Conservation (phyloP, 192 early-diverging fungal species). For the Coemansia sp. region DNA sequence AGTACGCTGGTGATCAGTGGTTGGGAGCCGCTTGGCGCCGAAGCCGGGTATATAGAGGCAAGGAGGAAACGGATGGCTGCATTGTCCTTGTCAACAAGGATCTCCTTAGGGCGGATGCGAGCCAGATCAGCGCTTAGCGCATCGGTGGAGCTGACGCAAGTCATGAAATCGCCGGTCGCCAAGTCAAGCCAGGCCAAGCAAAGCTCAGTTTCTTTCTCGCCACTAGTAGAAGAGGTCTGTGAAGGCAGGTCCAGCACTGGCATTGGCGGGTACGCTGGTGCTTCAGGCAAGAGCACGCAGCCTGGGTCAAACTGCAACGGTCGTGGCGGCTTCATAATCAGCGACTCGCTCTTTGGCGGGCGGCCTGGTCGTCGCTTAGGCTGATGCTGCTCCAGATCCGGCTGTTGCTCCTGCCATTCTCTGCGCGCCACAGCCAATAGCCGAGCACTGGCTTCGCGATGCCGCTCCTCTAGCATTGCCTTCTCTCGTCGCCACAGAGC, state of each 20-base stretch:
- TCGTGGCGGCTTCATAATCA: constrained; percentile 14
- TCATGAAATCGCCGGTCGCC: constrained; percentile 86
- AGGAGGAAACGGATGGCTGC: constrained; percentile 1
- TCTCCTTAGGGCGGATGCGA: constrained; percentile 85
- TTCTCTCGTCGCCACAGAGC: constrained; percentile 10
- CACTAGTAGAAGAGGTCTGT: not conserved
- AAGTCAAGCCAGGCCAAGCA: constrained; percentile 93
- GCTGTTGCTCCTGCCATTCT: constrained; percentile 3
- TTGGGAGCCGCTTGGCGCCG: not conserved
- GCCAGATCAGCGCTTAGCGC: constrained; percentile 70
- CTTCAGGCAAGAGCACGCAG: constrained; percentile 14
- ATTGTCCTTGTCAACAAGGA: constrained; percentile 60
- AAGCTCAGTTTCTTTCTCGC: constrained; percentile 17
- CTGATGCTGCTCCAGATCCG: not conserved
- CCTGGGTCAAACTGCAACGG: constrained; percentile 18
- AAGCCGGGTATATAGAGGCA: constrained; percentile 8
- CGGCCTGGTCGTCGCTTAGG: constrained; percentile 7
- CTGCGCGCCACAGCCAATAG: constrained; percentile 5
- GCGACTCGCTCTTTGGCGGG: not conserved
- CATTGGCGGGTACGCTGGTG: constrained; percentile 13
- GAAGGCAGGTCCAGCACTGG: not conserved
- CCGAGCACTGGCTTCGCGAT: not conserved
- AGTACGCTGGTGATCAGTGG: constrained; percentile 16
- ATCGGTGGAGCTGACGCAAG: constrained; percentile 57
- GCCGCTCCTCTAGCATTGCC: not conserved